phyloP scores from a whole-genome alignment of 2,329 filamentous ascomycete genomes.

The Cercospora sp. region DNA sequence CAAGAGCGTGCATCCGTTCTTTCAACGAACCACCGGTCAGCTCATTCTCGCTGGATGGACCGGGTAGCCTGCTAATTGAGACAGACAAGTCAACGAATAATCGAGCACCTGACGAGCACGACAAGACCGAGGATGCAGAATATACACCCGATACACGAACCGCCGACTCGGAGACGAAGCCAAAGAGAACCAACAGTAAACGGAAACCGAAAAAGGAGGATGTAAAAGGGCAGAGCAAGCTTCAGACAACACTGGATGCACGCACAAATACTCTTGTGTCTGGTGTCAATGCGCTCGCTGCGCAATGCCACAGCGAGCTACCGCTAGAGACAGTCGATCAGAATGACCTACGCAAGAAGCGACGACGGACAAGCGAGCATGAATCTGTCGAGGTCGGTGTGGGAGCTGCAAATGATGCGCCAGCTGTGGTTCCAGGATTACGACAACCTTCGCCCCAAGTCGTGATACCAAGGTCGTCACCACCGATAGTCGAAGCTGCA shows the following conservation, averaged over 20 bases:
- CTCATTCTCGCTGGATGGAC: neutral
- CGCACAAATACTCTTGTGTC: constrained; percentile 28
- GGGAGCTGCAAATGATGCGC: neutral
- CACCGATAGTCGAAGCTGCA: constrained; percentile 12
- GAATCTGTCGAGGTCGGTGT: constrained; percentile 22
- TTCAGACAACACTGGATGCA: constrained; percentile 35
- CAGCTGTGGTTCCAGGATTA: neutral
- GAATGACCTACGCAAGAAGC: constrained; percentile 40
- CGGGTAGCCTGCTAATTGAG: constrained; percentile 8
- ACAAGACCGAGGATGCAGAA: constrained; percentile 1
- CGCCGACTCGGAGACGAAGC: constrained; percentile 12
- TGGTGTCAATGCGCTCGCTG: neutral
- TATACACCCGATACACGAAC: neutral
- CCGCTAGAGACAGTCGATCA: constrained; percentile 4
- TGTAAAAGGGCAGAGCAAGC: constrained; percentile 25
- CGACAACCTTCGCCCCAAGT: constrained; percentile 21
- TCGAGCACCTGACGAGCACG: neutral
- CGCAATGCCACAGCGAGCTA: neutral
- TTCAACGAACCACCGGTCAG: constrained; percentile 27
- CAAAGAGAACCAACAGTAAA: constrained; percentile 21
- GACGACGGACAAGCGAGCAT: constrained; percentile 40
- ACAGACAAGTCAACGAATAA: constrained; percentile 2
- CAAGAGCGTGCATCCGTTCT: constrained; percentile 37
- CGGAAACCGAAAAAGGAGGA: constrained; percentile 22
- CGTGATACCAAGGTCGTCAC: constrained; percentile 29